Evolutionary conservation across 208 protist species (phyloP).

Genomic region (Crithidia brevicula): DNA sequence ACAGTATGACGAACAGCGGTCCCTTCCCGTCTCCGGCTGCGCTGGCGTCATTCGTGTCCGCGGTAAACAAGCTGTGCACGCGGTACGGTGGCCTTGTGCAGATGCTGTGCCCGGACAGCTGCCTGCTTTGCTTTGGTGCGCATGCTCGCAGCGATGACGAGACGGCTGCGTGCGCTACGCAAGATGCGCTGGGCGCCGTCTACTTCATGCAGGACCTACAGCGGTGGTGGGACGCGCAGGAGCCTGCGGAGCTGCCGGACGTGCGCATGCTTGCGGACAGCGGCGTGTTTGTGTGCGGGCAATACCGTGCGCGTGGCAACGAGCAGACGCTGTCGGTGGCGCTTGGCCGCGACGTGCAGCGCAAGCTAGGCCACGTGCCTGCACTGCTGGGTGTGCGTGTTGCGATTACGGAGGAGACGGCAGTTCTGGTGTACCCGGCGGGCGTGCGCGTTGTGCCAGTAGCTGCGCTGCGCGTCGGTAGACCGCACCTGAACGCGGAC

Average conservation of each 20-base stretch:
- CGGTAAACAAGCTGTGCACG: too few relatives aligned
- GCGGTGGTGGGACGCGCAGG: background rate
- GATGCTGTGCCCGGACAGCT: too few relatives aligned
- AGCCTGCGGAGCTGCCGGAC: too few relatives aligned
- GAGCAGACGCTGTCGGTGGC: slow-evolving; percentile 30
- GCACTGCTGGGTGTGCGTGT: slow-evolving; percentile 27
- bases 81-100: too few relatives aligned
- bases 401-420: slow-evolving; percentile 47
- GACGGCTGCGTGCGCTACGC: too few relatives aligned
- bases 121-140: too few relatives aligned
- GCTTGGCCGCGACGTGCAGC: slow-evolving; percentile 34
- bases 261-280: slow-evolving; percentile 36
- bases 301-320: slow-evolving; percentile 14
- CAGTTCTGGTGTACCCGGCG: slow-evolving; percentile 34
- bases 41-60: too few relatives aligned
- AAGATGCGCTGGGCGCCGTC: too few relatives aligned
- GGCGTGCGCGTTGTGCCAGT: slow-evolving; percentile 37
- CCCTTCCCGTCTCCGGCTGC: too few relatives aligned
- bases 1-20: too few relatives aligned
- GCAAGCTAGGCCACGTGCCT: slow-evolving; percentile 31
- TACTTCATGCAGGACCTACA: too few relatives aligned
- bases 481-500: slow-evolving; percentile 9
- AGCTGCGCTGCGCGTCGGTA: slow-evolving; percentile 29
- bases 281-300: slow-evolving; percentile 23
- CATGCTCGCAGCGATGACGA: too few relatives aligned